These are phyloP conservation scores for Candida labiduridarum DNA, from an alignment of 1,139 yeast genomes.

Conservation along the genomic window DNA sequence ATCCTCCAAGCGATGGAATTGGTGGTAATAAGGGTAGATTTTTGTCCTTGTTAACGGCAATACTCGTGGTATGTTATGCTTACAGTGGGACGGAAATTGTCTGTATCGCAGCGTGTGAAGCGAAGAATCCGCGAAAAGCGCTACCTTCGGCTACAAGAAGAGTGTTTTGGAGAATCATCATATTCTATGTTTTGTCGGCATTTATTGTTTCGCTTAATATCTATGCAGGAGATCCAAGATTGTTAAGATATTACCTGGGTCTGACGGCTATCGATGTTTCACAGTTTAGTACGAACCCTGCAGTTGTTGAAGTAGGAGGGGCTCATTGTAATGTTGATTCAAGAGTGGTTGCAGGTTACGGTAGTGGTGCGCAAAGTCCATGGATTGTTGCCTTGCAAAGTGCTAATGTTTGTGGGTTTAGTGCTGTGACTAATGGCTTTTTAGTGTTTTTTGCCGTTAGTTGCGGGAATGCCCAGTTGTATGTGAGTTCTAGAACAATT, in stretches of 20 bases:
- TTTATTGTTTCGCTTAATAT: constrained; percentile 72
- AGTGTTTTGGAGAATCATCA: constrained; percentile 70
- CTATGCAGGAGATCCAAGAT: constrained; percentile 75
- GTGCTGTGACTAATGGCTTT: constrained; percentile 65
- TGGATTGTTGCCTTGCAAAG: constrained; percentile 81
- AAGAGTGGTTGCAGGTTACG: constrained; percentile 47
- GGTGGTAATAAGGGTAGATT: constrained; percentile 68
- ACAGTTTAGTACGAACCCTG: constrained; percentile 30
- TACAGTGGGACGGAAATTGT: constrained; percentile 84
- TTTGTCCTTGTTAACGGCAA: constrained; percentile 63
- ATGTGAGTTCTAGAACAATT: constrained; percentile 77
- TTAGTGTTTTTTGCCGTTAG: constrained; percentile 75
- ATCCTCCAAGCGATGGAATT: constrained; percentile 48
- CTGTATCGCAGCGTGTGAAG: constrained; percentile 85
- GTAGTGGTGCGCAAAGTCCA: constrained; percentile 70
- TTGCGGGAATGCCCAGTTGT: constrained; percentile 76
- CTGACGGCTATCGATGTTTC: constrained; percentile 29
- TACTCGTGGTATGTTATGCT: constrained; percentile 68
- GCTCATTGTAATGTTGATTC: constrained; percentile 36
- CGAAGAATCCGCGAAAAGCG: constrained; percentile 76
- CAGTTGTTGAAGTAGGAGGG: constrained; percentile 45
- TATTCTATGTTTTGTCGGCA: constrained; percentile 71
- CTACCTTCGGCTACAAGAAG: constrained; percentile 77
- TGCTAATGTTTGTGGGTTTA: constrained; percentile 63
- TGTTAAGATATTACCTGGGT: constrained; percentile 54